Conservation (phyloP, 768 basidiomycete genomes). For the Phaffia tasmanica region DNA sequence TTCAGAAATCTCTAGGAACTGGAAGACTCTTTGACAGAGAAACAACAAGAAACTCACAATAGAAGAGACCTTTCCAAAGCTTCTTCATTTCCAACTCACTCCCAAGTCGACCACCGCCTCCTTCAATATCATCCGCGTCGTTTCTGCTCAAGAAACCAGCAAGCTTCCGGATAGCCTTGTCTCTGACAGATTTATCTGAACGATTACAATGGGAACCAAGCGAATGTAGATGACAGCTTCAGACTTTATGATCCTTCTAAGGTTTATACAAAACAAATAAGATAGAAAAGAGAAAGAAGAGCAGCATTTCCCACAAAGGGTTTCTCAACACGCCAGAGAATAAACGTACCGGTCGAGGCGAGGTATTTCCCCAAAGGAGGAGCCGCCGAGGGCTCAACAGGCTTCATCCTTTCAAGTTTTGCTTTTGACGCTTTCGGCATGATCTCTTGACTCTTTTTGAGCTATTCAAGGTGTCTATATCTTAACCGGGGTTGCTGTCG, state of each 20-base stretch:
- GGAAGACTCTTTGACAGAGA: no score
- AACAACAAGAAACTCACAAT: constrained; percentile 51
- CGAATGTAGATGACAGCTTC: neutral
- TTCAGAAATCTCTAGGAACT: neutral
- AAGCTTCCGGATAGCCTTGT: constrained; percentile 76
- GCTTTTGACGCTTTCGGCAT: no score
- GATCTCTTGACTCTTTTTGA: no score
- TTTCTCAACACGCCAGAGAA: neutral
- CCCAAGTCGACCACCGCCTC: constrained; percentile 34
- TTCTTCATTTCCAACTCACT: constrained; percentile 70
- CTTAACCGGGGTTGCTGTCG: no score
- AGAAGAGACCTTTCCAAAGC: constrained; percentile 96
- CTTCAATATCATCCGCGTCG: constrained; percentile 24
- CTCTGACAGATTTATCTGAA: constrained; percentile 78
- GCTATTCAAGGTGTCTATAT: no score
- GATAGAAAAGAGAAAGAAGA: constrained; percentile 8
- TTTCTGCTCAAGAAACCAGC: constrained; percentile 51
- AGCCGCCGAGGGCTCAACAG: constrained; percentile 31
- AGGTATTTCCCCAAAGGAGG: constrained; percentile 79
- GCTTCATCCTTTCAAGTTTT: no score
- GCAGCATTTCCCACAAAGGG: neutral
- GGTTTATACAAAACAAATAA: neutral
- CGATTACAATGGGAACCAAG: neutral
- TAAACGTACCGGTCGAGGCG: constrained; percentile 69
- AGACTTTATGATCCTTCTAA: no score